Percentiles rank a stretch among this genome's conserved stretches.
phyloP scores from a whole-genome alignment of 768 basidiomycete genomes.

The Aureoboletus auriporus region DNA sequence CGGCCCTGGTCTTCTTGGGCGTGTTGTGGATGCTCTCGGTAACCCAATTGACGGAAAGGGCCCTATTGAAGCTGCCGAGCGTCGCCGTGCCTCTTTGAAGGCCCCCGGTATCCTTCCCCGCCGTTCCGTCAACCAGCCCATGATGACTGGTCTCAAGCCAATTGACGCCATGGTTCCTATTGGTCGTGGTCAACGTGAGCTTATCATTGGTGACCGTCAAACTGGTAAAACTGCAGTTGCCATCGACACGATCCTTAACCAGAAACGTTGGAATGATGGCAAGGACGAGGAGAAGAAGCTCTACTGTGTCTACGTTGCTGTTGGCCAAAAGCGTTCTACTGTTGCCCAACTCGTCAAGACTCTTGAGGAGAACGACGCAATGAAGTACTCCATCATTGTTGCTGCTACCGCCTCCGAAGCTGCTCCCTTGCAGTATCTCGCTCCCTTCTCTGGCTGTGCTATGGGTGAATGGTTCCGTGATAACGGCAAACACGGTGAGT shows the following conservation, averaged over 20 bases:
- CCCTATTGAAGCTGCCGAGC: conserved; percentile 88
- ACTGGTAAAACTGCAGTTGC: conserved; percentile 99
- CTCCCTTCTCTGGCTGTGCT: conserved; percentile 99
- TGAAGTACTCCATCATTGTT: conserved; percentile 99
- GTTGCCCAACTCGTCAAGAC: conserved; percentile 99
- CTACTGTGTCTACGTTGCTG: conserved; percentile 99
- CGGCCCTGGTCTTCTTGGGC: conserved; percentile 94
- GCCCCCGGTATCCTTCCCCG: conserved; percentile 99
- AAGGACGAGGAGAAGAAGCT: conserved; percentile 96
- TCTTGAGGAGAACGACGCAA: conserved; percentile 98
- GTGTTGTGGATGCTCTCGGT: conserved; percentile 99
- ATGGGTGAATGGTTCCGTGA: conserved; percentile 99
- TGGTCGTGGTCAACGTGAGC: conserved; percentile 99
- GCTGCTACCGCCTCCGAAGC: conserved; percentile 99
- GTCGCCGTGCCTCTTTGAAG: conserved; percentile 96
- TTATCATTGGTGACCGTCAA: conserved; percentile 99
- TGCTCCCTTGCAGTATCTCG: conserved; percentile 98
- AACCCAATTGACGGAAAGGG: conserved; percentile 99
- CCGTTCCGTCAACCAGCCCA: conserved; percentile 99
- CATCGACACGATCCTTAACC: conserved; percentile 99
- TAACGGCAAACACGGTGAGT: conserved; percentile 96
- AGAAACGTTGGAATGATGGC: conserved; percentile 99
- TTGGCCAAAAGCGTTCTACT: conserved; percentile 99
- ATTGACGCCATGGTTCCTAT: conserved; percentile 99
- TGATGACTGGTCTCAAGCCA: conserved; percentile 99